Evolutionary conservation across 1,284 basidiomycete species (phyloP), one percentile per base, ranked within the genome.

Genomic region (Tilletia setariae): DNA sequence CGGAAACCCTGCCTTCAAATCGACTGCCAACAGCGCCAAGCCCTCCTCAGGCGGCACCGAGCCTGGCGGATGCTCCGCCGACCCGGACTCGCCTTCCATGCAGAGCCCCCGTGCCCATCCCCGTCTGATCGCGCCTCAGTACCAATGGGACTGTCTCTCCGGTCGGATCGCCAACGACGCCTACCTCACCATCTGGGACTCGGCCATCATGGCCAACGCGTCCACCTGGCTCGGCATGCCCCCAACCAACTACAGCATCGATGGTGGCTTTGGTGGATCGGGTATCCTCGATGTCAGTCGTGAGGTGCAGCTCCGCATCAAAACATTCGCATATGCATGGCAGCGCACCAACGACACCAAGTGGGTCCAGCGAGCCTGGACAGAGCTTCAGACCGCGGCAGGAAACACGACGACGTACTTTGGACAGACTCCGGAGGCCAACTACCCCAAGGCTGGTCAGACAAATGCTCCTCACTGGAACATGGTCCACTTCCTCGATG

Each of bases 281-380:
- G 96, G 96, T 84, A 93, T 98, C 43, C 87, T 99, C 66, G 96
- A 99, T 82, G 89, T 90, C 74, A 90, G 93, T 35, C 90, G 96
- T 75, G 88, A 91, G 82, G 86, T 96, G 78, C 98, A 98, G 84
- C 86, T 90, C 84, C 87, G 92, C 70, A 85, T 98, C 83, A 98
- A 98, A 85, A 91, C 92, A 46, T 96, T 92, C 76, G 89, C 90
- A 0, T 99, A 98, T 81, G 93, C 87, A 28, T 98, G 91, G 83
- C 89, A 97, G 87, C 91, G 92, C 65, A 64, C 62, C 13, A 92
- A 93, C 73, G 90, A 98, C 83, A 91, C 91, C 28, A 88, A 87
- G 89, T 94, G 91, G 89, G 89, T 89, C 40, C 91, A 96, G 80
- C 88, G 93, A 68, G 86, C 90, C 25, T 97, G 89, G 89, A 81